phyloP scores from a whole-genome alignment of 106 monocot species.

The Allium cepa region DNA sequence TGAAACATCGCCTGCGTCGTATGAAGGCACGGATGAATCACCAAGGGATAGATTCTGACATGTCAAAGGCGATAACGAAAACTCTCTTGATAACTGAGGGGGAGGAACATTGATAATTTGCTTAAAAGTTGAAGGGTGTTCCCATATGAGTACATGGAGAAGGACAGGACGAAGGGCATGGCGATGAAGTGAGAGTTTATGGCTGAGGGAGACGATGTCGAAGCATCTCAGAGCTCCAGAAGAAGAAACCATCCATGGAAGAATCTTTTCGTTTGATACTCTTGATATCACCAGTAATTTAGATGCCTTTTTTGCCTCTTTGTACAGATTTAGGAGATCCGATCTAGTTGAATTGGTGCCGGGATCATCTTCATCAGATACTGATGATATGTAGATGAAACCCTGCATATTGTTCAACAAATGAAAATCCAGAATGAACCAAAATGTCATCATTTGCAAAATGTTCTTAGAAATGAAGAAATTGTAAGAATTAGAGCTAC shows the following conservation, averaged over 20 bases:
- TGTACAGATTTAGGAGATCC: slow-evolving; percentile 49
- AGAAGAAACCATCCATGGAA: slow-evolving; percentile 70
- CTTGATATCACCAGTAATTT: slow-evolving; percentile 66
- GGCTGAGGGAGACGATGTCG: slow-evolving; percentile 76
- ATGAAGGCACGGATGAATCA: slow-evolving; percentile 11
- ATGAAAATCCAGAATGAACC: too few relatives aligned
- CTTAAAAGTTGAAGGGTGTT: slow-evolving; percentile 6
- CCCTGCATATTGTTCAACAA: slow-evolving; percentile 28
- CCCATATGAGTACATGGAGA: slow-evolving; percentile 71
- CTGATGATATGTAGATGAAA: slow-evolving; percentile 72
- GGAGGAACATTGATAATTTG: neutral
- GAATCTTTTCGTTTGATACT: slow-evolving; percentile 57
- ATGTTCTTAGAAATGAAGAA: too few relatives aligned
- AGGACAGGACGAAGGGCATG: slow-evolving; percentile 50
- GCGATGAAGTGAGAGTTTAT: slow-evolving; percentile 72
- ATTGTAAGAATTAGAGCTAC: too few relatives aligned
- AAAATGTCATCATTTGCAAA: too few relatives aligned
- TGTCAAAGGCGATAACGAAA: slow-evolving; percentile 4
- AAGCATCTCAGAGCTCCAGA: slow-evolving; percentile 64
- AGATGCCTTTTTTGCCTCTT: slow-evolving; percentile 34
- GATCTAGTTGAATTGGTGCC: slow-evolving; percentile 41
- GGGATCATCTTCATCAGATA: slow-evolving; percentile 41
- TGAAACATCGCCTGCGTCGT: slow-evolving; percentile 42
- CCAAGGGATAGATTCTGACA: slow-evolving; percentile 3
- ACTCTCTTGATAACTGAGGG: neutral